phyloP scores from a whole-genome alignment of 106 monocot genomes.

The Acanthochlamys bracteata region DNA sequence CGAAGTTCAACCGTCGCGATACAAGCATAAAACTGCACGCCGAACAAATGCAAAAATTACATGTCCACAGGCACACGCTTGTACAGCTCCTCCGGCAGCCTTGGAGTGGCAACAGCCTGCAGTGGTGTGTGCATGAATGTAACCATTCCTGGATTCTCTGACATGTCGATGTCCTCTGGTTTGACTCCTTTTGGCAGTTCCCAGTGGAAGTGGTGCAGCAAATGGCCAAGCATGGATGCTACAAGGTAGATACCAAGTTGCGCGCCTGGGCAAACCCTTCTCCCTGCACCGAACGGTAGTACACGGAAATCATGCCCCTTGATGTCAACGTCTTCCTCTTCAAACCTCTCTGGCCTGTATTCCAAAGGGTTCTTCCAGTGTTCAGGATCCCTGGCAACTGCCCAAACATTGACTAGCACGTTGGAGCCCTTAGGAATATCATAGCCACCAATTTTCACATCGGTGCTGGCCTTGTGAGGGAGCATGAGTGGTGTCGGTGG shows the following conservation, averaged over 20 bases:
- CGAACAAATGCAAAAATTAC: no score
- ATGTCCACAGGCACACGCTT: slow-evolving; percentile 41
- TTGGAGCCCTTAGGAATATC: slow-evolving; percentile 75
- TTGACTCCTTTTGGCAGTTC: slow-evolving; percentile 44
- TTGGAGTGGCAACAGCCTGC: slow-evolving; percentile 50
- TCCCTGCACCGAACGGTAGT: slow-evolving; percentile 83
- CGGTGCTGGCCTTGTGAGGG: slow-evolving; percentile 60
- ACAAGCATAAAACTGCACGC: no score
- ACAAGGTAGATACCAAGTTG: slow-evolving; percentile 87
- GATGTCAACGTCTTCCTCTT: slow-evolving; percentile 79
- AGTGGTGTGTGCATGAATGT: slow-evolving; percentile 78
- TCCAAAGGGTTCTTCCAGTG: slow-evolving; percentile 62
- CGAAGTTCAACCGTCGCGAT: no score
- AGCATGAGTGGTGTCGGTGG: slow-evolving; percentile 95
- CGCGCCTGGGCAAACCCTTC: slow-evolving; percentile 88
- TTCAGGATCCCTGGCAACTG: slow-evolving; percentile 61
- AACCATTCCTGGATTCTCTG: slow-evolving; percentile 76
- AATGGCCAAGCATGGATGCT: slow-evolving; percentile 76
- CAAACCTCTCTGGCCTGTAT: slow-evolving; percentile 72
- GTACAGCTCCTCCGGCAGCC: slow-evolving; percentile 43
- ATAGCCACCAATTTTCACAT: slow-evolving; percentile 71
- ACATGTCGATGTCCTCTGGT: slow-evolving; percentile 56
- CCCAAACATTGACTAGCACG: slow-evolving; percentile 89
- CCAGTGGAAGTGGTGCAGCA: slow-evolving; percentile 87
- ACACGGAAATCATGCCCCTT: slow-evolving; percentile 82